Base-by-base conservation (phyloP, 345 rosid genomes). In the Melaleuca quinquenervia region DNA sequence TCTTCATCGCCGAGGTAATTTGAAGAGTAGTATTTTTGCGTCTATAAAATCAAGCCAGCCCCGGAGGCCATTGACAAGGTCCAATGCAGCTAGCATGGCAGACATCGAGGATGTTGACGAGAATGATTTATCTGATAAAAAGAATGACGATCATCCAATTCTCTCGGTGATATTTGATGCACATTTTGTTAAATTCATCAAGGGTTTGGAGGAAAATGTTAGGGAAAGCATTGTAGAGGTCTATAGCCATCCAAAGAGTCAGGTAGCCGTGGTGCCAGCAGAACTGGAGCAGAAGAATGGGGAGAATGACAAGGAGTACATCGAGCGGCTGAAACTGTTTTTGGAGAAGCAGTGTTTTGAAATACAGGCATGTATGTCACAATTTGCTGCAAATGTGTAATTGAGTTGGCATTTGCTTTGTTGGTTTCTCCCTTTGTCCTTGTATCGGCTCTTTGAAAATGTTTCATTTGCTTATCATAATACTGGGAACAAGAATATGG, bases 311-410 rank as follows among this genome's bases (percentile, higher is more conserved):
- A 91, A 89, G 90, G 98, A 92, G 78, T 96, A 95, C 86, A 87
- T 94, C 82, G 91, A 89, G 85, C 94, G 99, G 88, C 90, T 96
- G 87, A 95, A 92, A 90, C 90, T 91, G 74, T 96, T 96, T 88
- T 87, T 96, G 85, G 97, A 96, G 91, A 95, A 91, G 90, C 98
- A 96, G 86, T 95, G 99, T 91, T 91, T 92, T 20, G 98, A 96
- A 89, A 93, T 96, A 88, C 98, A 95, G 98, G 99, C 93, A 90
- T 26, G 84, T 60, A 52, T 84, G 58, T 20, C 9, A 20, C 48
- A 22, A 52, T 49, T 27, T 62, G 11, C 18, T 82, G 52, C 82
- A 5, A 32, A 58, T 51, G 24, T 12, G 41, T 56, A 29, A 27
- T 53, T 36, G 36, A 64, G 76, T 52, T 52, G n/a, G 7, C 52